A percentile compares a stretch with the other conserved stretches of the same genome.
phyloP scores from a whole-genome alignment of 345 rosid genomes.

The Populus alba region DNA sequence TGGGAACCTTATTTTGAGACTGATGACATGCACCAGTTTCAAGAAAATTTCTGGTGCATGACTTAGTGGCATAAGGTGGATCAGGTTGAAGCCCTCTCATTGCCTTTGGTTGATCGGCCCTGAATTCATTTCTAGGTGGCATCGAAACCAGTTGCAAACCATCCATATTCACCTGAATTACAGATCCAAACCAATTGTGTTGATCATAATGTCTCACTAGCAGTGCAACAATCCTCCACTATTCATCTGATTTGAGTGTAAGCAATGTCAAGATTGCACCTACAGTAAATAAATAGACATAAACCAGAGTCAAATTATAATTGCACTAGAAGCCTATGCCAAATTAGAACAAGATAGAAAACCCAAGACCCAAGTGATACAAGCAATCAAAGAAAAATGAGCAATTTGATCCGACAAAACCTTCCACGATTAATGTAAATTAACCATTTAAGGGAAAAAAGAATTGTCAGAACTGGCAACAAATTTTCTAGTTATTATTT shows the following conservation, averaged over 20 bases:
- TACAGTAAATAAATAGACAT: constrained; percentile 18
- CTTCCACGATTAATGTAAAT: background rate
- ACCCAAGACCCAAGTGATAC: background rate
- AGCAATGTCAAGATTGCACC: constrained; percentile 30
- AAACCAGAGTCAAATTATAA: background rate
- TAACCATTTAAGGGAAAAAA: background rate
- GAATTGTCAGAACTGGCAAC: background rate
- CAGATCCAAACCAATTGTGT: constrained; percentile 22
- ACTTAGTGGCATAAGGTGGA: constrained; percentile 16
- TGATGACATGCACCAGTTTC: constrained; percentile 28
- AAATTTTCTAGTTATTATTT: background rate
- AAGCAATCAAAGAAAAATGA: background rate
- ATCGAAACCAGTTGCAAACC: constrained; percentile 29
- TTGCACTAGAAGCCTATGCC: background rate
- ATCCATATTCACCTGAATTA: constrained; percentile 32
- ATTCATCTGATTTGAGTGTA: constrained; percentile 33
- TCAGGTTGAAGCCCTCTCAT: constrained; percentile 23
- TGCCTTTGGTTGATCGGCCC: constrained; percentile 16
- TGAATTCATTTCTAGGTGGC: constrained; percentile 25
- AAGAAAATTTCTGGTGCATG: constrained; percentile 23
- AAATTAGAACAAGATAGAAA: background rate
- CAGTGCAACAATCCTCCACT: constrained; percentile 33
- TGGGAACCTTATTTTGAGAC: constrained; percentile 20
- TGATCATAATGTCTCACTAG: constrained; percentile 33
- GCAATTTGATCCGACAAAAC: too few species aligned